Evolutionary conservation across 148 eudicot species (phyloP).

Genomic region (Dianthus caryophyllus): DNA sequence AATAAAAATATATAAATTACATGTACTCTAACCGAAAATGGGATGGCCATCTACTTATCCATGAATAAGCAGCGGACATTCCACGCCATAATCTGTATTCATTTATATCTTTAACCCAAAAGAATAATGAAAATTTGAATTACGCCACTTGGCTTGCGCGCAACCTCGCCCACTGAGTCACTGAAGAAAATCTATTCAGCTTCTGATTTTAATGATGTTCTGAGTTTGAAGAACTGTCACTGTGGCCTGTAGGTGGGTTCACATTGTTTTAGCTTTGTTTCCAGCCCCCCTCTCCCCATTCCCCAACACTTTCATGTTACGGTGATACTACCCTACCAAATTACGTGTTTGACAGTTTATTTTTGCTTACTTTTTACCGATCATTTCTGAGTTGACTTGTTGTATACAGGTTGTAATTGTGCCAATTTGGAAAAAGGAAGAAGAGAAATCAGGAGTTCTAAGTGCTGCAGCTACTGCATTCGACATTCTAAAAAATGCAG

Average conservation of each 20-base stretch:
- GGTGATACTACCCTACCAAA: too few relatives aligned
- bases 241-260: conserved; percentile 1
- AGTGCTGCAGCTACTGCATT: conserved; percentile 57
- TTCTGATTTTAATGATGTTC: neutral
- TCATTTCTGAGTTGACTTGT: neutral
- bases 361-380: neutral
- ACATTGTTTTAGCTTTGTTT: too few relatives aligned
- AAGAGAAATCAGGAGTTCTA: conserved; percentile 69
- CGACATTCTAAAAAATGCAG: conserved; percentile 63
- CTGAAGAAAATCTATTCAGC: neutral
- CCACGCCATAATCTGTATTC: neutral
- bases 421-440: conserved; percentile 94
- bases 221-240: neutral
- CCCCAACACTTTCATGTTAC: too few relatives aligned
- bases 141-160: too few relatives aligned
- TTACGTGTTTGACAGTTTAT: too few relatives aligned
- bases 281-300: too few relatives aligned
- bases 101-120: neutral
- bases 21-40: neutral
- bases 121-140: neutral
- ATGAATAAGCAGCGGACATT: neutral
- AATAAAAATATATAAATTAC: neutral
- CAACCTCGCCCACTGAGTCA: neutral
- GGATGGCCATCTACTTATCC: neutral
- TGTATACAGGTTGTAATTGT: conserved; percentile 70